Evolutionary conservation across 495 filamentous ascomycete genomes (phyloP).

Genomic region (Aspergillus carlsbadensis): DNA sequence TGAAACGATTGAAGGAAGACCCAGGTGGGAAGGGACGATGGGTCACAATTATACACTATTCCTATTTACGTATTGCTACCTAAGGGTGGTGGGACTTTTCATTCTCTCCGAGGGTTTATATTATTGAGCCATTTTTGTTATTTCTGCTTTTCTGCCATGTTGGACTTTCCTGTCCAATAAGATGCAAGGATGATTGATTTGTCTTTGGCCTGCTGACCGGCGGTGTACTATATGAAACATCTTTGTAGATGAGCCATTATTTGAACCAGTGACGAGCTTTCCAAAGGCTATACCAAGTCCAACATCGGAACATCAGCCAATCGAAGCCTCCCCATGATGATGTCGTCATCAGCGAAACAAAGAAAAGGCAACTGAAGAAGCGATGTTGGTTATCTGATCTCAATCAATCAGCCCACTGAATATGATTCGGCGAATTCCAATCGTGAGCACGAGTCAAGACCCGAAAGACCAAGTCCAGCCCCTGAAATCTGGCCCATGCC

Average conservation of each 20-base stretch:
- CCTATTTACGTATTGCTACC: not conserved
- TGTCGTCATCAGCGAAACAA: too few relatives aligned
- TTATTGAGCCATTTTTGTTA: slow-evolving; percentile 3
- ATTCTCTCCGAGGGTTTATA: not conserved
- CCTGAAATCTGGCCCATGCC: not conserved
- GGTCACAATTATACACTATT: slow-evolving; percentile 1
- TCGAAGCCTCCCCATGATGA: too few relatives aligned
- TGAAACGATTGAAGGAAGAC: slow-evolving; percentile 16
- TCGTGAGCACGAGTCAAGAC: too few relatives aligned
- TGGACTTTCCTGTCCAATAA: slow-evolving; percentile 3
- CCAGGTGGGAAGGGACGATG: not conserved
- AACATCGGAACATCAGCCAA: too few relatives aligned
- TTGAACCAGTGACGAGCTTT: not conserved
- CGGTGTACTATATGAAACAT: not conserved
- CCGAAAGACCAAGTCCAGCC: too few relatives aligned
- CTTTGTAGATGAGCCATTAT: not conserved
- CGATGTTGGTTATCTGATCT: too few relatives aligned
- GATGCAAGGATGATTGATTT: not conserved
- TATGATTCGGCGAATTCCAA: too few relatives aligned
- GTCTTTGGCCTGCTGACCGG: not conserved
- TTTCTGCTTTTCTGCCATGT: not conserved
- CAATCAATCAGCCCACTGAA: too few relatives aligned
- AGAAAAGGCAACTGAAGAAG: too few relatives aligned
- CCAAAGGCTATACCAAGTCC: too few relatives aligned
- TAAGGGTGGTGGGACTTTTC: slow-evolving; percentile 3